Conservation (phyloP, 2,329 filamentous ascomycete species). For the Macrophomina phaseolina region DNA sequence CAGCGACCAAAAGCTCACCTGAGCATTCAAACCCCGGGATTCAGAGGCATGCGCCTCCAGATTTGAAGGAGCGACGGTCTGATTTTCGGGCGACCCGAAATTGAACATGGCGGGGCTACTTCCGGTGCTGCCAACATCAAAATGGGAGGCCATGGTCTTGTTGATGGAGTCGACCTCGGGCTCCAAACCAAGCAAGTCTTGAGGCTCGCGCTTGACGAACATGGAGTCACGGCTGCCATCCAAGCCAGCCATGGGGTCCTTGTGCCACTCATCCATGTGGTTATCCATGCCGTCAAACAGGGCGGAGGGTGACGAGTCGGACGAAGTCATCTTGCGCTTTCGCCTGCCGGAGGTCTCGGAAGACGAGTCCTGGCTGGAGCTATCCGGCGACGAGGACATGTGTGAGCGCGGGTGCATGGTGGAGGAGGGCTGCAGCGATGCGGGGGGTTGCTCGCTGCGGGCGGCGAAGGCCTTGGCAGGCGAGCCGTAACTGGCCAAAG, state of each 20-base stretch:
- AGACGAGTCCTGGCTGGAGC: conserved; percentile 49
- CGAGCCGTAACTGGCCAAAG: conserved; percentile 7
- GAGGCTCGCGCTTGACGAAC: conserved; percentile 23
- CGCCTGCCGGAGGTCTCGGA: conserved; percentile 48
- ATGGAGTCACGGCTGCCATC: conserved; percentile 34
- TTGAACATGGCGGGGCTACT: conserved; percentile 55
- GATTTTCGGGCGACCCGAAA: conserved; percentile 8
- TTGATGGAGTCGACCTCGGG: conserved; percentile 49
- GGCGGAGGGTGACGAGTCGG: conserved; percentile 42
- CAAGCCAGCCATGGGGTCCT: conserved; percentile 9
- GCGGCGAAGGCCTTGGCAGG: conserved; percentile 16
- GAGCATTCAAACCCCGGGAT: neutral
- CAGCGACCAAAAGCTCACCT: neutral
- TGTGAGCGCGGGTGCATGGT: conserved; percentile 30
- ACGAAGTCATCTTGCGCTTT: conserved; percentile 47
- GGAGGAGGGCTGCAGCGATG: conserved; percentile 3
- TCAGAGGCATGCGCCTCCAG: conserved; percentile 5
- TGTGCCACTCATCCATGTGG: conserved; percentile 22
- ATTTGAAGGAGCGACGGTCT: conserved; percentile 11
- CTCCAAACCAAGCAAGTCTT: conserved; percentile 33
- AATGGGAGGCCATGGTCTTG: conserved; percentile 56
- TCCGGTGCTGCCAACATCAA: conserved; percentile 61
- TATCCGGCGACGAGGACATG: conserved; percentile 43
- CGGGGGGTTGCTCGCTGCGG: conserved; percentile 20
- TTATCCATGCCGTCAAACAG: conserved; percentile 25